Conservation (phyloP, 2,329 filamentous ascomycete species). For the Calonectria pteridis region DNA sequence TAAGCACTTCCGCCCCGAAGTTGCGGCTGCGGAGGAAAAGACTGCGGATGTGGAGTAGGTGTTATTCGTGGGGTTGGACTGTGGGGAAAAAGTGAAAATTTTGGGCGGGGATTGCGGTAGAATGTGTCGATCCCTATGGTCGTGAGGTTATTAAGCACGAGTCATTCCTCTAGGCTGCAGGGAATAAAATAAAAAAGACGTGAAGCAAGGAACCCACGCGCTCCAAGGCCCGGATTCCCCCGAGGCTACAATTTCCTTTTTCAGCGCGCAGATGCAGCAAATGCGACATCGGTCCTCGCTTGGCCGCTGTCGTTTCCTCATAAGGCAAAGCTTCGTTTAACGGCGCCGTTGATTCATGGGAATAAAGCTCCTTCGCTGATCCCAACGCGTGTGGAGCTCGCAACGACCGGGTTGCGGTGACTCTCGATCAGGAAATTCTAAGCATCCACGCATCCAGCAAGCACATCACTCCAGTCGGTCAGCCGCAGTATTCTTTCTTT, state of each 20-base stretch:
- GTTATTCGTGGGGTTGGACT: background rate
- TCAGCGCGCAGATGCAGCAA: background rate
- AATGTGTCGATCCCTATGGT: background rate
- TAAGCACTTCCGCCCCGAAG: conserved; percentile 25
- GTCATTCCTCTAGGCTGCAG: background rate
- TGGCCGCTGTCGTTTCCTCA: background rate
- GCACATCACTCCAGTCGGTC: background rate
- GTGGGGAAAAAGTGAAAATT: background rate
- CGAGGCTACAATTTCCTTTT: background rate
- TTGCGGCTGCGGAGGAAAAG: background rate
- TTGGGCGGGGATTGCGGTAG: background rate
- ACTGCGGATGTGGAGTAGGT: background rate
- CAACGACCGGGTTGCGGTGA: background rate
- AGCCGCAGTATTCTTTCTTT: background rate
- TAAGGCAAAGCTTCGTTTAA: background rate
- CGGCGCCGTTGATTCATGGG: background rate
- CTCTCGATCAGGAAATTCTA: background rate
- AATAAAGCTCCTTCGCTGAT: background rate
- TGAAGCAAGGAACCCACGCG: background rate
- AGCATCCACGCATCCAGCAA: background rate
- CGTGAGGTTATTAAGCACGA: background rate
- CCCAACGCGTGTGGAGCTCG: background rate
- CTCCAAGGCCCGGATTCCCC: background rate
- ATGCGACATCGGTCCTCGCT: background rate
- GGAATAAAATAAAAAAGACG: background rate